Percentiles rank a stretch among this genome's conserved stretches.
phyloP scores from a whole-genome alignment of 1,284 basidiomycete species.

The Leccinum pachyderme region DNA sequence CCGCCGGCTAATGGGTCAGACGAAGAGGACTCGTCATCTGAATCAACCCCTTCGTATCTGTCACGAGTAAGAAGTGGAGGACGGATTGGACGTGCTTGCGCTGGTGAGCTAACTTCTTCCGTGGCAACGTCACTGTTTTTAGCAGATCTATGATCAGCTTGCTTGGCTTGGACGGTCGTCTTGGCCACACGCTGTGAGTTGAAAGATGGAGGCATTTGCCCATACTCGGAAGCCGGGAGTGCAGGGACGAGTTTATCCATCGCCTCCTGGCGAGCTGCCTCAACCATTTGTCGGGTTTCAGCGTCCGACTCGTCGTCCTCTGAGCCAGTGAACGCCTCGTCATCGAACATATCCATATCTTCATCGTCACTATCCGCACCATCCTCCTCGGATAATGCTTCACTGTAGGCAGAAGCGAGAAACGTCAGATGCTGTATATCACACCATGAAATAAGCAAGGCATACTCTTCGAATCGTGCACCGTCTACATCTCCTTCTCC shows the following conservation, averaged over 20 bases:
- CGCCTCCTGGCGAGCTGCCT: constrained; percentile 49
- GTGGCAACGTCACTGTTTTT: constrained; percentile 9
- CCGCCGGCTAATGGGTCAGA: constrained; percentile 34
- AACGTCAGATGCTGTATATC: constrained; percentile 8
- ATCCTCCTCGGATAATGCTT: constrained; percentile 56
- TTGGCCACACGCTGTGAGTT: constrained; percentile 67
- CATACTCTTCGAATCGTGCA: constrained; percentile 85
- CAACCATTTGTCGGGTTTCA: constrained; percentile 31
- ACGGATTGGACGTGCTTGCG: constrained; percentile 42
- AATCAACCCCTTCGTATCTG: constrained; percentile 80
- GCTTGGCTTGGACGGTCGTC: constrained; percentile 47
- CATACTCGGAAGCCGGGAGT: constrained; percentile 71
- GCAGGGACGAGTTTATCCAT: constrained; percentile 73
- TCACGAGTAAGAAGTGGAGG: constrained; percentile 78
- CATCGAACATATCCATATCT: constrained; percentile 41
- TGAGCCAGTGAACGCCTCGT: constrained; percentile 41
- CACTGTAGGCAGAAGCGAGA: constrained; percentile 39
- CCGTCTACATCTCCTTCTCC: constrained; percentile 86
- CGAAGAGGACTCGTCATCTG: constrained; percentile 70
- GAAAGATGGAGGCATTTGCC: constrained; percentile 73
- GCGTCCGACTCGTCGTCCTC: constrained; percentile 39
- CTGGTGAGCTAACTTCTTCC: constrained; percentile 7
- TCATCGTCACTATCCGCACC: constrained; percentile 40
- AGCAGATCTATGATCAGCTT: constrained; percentile 28
- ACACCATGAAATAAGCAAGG: constrained; percentile 8